A percentile compares a stretch with the other conserved stretches of the same genome.
These are phyloP conservation scores for Thielaviopsis punctulata DNA, from an alignment of 2,329 filamentous ascomycete species.

Conservation along the genomic window DNA sequence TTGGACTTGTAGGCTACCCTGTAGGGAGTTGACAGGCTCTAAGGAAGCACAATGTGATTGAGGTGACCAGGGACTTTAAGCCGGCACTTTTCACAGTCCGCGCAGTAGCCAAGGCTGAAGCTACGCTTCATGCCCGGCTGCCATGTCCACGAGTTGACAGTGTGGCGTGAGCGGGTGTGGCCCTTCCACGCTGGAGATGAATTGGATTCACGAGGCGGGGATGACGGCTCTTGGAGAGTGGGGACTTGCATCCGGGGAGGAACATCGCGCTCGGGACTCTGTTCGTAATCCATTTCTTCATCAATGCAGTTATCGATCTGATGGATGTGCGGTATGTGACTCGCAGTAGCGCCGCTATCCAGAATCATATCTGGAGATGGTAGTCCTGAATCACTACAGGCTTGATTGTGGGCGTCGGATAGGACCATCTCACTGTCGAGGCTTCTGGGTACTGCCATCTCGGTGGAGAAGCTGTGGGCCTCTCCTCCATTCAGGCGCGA, in stretches of 20 bases:
- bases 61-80: constrained; percentile 63
- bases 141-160: constrained; percentile 41
- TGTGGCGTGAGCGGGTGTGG: constrained; percentile 41
- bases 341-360: constrained; percentile 18
- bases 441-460: constrained; percentile 31
- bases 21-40: constrained; percentile 18
- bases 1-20: background rate
- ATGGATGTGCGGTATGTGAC: background rate
- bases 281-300: constrained; percentile 10
- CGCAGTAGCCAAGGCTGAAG: constrained; percentile 62
- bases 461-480: constrained; percentile 11
- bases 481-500: background rate
- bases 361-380: constrained; percentile 19
- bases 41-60: constrained; percentile 58
- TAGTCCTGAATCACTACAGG: constrained; percentile 21
- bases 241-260: constrained; percentile 10
- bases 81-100: constrained; percentile 63
- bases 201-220: constrained; percentile 17
- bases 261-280: constrained; percentile 8
- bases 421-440: constrained; percentile 30
- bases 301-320: constrained; percentile 14
- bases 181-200: constrained; percentile 33
- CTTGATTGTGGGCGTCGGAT: constrained; percentile 34
- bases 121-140: constrained; percentile 49
- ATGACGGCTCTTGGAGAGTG: constrained; percentile 19